Percentiles rank a stretch among this genome's conserved stretches.
Conservation (phyloP, 805 yeast species). For the Yarrowia hollandica region DNA sequence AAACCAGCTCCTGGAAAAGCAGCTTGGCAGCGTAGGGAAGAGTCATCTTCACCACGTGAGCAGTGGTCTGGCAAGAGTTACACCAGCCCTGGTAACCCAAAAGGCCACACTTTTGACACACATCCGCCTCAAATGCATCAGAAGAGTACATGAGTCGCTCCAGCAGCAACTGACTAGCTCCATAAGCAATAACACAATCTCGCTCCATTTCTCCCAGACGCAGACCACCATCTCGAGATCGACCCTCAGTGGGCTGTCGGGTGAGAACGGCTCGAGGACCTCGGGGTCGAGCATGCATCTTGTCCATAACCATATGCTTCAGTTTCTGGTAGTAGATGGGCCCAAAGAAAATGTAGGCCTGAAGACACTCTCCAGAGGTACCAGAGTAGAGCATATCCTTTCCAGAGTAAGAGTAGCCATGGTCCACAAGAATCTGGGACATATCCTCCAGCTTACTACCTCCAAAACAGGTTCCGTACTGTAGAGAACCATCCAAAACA, state of each 20-base stretch:
- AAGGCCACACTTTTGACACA: constrained; percentile 90
- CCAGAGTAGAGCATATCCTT: constrained; percentile 98
- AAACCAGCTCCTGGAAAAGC: constrained; percentile 91
- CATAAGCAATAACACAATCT: constrained; percentile 99
- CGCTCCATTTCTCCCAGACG: constrained; percentile 99
- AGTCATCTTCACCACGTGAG: constrained; percentile 85
- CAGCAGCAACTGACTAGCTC: constrained; percentile 90
- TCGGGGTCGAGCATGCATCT: constrained; percentile 99
- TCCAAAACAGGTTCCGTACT: constrained; percentile 98
- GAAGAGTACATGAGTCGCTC: constrained; percentile 96
- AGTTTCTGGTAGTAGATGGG: constrained; percentile 97
- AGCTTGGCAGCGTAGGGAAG: constrained; percentile 99
- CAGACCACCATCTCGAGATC: constrained; percentile 98
- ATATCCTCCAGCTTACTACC: constrained; percentile 95
- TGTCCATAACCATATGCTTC: constrained; percentile 98
- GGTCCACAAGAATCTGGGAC: constrained; percentile 84
- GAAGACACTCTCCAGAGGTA: constrained; percentile 94
- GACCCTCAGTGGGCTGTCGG: constrained; percentile 98
- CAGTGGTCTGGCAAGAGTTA: constrained; percentile 89
- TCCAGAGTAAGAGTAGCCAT: constrained; percentile 93
- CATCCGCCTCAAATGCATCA: constrained; percentile 96
- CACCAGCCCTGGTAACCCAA: constrained; percentile 99
- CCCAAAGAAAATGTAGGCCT: constrained; percentile 97
- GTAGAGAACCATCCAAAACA: constrained; percentile 83
- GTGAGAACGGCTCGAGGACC: constrained; percentile 98